Base-by-base conservation (phyloP, 73 alveolate genomes). In the Symbiodinium natans region DNA sequence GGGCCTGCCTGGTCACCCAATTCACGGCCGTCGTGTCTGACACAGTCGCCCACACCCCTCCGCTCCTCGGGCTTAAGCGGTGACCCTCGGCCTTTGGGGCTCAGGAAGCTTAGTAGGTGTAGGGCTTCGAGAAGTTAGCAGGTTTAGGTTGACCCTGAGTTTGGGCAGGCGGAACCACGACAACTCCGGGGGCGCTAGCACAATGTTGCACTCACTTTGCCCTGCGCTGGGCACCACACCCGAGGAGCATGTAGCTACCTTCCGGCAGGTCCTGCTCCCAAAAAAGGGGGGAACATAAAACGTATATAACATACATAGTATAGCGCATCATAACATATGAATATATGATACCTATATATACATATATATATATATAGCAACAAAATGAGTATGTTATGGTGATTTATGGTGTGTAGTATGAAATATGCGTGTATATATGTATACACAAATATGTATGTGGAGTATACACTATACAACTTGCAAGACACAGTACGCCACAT, bases 1-100 rank as follows among this genome's bases (percentile, higher is more conserved):
- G 25, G 25, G 86, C 86, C 42, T 21, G 86, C 88, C 88, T 80
- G 63, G 36, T 52, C 59, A 36, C 63, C 94, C 94, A 86, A 31
- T 39, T 86, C 68, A 86, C 94, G 11, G 94, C 94, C 3, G 94
- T 73, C 6, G 63, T 31, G 41, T 86, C 94, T n/a, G 94, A 86
- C 31, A 86, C 27, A 19, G 94, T 86, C 10, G 94, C 94, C 94
- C 94, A 86, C 40, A 86, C 41, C 10, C 94, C 94, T 19, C 84
- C 94, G 59, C 94, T 86, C 93, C 93, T 86, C 54, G 39, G 48
- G 43, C 19, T 13, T 29, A 21, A 27, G 29, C 68, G 27, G 68
- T 17, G 27, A 52, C 6, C n/a, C n/a, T n/a, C n/a, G n/a, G n/a
- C n/a, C n/a, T n/a, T n/a, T n/a, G n/a, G n/a, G n/a, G n/a, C n/a